These are phyloP conservation scores for Russula lepida DNA, from an alignment of 768 basidiomycete species.

Conservation along the genomic window DNA sequence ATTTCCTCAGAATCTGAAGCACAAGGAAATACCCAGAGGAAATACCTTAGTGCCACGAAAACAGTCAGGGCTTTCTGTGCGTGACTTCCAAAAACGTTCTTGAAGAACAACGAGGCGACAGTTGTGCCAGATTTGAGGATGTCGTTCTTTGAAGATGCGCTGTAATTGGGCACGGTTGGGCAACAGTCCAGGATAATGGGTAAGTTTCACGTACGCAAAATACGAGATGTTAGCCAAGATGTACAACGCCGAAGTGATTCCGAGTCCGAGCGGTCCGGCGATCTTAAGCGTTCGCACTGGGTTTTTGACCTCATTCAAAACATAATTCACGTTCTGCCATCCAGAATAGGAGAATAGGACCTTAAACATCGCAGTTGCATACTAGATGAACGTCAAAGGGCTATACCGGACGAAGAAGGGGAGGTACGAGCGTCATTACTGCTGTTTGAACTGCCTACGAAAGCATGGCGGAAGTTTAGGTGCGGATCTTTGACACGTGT, in stretches of 20 bases:
- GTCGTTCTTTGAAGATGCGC: conserved; percentile 40
- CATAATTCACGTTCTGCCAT: conserved; percentile 52
- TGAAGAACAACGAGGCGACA: conserved; percentile 52
- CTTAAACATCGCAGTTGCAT: conserved; percentile 54
- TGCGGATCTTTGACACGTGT: conserved; percentile 50
- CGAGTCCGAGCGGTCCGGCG: conserved; percentile 51
- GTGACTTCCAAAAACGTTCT: conserved; percentile 46
- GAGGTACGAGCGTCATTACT: conserved; percentile 36
- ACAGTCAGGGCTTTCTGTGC: conserved; percentile 48
- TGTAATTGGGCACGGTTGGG: conserved; percentile 1
- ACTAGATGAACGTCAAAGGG: conserved; percentile 28
- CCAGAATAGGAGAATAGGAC: conserved; percentile 42
- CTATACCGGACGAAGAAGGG: neutral
- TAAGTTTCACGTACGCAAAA: conserved; percentile 33
- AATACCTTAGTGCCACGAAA: conserved; percentile 48
- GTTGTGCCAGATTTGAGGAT: conserved; percentile 43
- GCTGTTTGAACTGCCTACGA: conserved; percentile 46
- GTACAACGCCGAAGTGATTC: conserved; percentile 46
- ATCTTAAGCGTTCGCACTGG: conserved; percentile 55
- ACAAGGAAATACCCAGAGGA: too few relatives aligned
- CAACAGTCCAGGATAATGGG: neutral
- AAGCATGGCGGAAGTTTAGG: conserved; percentile 49
- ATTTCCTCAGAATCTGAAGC: neutral
- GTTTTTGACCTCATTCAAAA: conserved; percentile 52
- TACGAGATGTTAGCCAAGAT: conserved; percentile 53